phyloP scores from a whole-genome alignment of 1,284 basidiomycete species.

The Abortiporus biennis region DNA sequence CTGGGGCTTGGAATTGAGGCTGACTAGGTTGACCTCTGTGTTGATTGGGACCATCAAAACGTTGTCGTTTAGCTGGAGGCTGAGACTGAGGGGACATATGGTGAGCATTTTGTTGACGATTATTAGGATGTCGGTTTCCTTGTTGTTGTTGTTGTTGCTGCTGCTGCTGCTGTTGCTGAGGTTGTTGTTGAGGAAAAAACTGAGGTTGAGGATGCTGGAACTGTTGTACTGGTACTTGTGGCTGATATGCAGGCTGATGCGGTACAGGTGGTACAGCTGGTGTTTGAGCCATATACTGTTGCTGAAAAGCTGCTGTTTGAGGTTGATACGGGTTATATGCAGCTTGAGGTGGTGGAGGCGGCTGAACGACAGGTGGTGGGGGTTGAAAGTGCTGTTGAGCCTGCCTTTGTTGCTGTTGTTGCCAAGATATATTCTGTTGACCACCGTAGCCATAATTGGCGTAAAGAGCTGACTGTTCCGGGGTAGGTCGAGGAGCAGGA shows the following conservation, averaged over 20 bases:
- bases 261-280: slow-evolving; percentile 36
- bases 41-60: slow-evolving; percentile 71
- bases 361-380: slow-evolving; percentile 43
- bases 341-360: slow-evolving; percentile 46
- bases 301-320: slow-evolving; percentile 53
- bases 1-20: slow-evolving; percentile 41
- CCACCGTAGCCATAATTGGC: slow-evolving; percentile 79
- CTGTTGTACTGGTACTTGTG: slow-evolving; percentile 18
- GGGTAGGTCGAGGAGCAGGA: slow-evolving; percentile 43
- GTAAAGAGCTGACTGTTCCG: slow-evolving; percentile 72
- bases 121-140: slow-evolving; percentile 29
- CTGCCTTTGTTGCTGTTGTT: slow-evolving; percentile 51
- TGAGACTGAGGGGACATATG: slow-evolving; percentile 64
- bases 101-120: slow-evolving; percentile 43
- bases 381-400: slow-evolving; percentile 46
- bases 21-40: slow-evolving; percentile 32
- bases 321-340: slow-evolving; percentile 76
- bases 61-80: slow-evolving; percentile 77
- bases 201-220: slow-evolving; percentile 25
- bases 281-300: slow-evolving; percentile 60
- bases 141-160: slow-evolving; percentile 44
- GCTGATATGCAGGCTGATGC: slow-evolving; percentile 26
- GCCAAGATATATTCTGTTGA: slow-evolving; percentile 51
- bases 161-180: too few species aligned
- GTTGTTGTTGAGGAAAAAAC: slow-evolving; percentile 18